Evolutionary conservation across 352 stramenopile species (phyloP).

Genomic region (Globisporangium parvum): DNA sequence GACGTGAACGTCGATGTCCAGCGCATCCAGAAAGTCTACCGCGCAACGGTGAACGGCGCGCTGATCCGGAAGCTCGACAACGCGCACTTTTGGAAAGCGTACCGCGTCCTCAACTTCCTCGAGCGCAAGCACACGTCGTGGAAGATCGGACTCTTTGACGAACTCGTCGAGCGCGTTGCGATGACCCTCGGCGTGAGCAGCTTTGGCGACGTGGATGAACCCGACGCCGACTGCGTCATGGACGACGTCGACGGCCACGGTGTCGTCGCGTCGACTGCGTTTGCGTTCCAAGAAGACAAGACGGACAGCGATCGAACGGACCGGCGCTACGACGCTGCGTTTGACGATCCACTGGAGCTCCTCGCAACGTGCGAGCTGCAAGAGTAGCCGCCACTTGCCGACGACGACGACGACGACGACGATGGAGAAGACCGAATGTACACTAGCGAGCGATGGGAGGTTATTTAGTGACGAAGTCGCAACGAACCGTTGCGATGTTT

Average conservation of each 20-base stretch:
- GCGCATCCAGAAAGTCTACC: slow-evolving; percentile 94
- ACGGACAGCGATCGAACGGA: slow-evolving; percentile 1
- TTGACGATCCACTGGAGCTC: slow-evolving; percentile 28
- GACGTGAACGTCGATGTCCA: slow-evolving; percentile 94
- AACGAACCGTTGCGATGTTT: no score
- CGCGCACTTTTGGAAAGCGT: slow-evolving; percentile 81
- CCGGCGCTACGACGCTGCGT: slow-evolving; percentile 12
- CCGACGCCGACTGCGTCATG: slow-evolving; percentile 26
- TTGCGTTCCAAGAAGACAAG: slow-evolving; percentile 13
- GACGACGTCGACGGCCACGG: slow-evolving; percentile 31
- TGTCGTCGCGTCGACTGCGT: slow-evolving; percentile 17
- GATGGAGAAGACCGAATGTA: slow-evolving; percentile 12
- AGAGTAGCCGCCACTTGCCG: slow-evolving; percentile 8
- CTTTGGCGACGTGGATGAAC: not conserved
- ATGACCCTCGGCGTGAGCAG: slow-evolving; percentile 30
- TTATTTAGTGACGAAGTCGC: slow-evolving; percentile 17
- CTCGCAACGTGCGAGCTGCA: slow-evolving; percentile 26
- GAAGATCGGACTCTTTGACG: slow-evolving; percentile 71
- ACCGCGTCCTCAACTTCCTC: slow-evolving; percentile 68
- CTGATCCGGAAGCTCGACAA: slow-evolving; percentile 81
- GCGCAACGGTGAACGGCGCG: slow-evolving; percentile 65
- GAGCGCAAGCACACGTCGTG: slow-evolving; percentile 70
- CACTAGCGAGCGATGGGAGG: slow-evolving; percentile 16
- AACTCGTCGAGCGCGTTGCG: slow-evolving; percentile 64
- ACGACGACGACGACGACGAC: not conserved